These are phyloP conservation scores for Zanthoxylum bungeanum DNA, from an alignment of 345 rosid genomes.

Conservation along the genomic window DNA sequence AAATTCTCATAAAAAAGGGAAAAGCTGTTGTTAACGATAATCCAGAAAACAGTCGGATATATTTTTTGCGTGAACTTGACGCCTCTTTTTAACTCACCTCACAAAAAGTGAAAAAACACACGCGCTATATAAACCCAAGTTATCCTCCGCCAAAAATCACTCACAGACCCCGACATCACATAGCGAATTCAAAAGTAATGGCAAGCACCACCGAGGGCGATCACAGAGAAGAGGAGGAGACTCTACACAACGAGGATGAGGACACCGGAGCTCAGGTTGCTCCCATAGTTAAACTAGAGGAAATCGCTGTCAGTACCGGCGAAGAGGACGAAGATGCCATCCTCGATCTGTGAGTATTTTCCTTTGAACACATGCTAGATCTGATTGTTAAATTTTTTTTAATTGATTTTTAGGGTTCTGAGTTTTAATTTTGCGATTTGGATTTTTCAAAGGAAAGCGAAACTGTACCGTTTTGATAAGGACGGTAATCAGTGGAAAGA, in stretches of 20 bases:
- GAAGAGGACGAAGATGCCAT: slow-evolving; percentile 82
- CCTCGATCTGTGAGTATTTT: slow-evolving; percentile 63
- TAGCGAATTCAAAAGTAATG: slow-evolving; percentile 26
- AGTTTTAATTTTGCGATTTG: slow-evolving; percentile 2
- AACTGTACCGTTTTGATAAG: slow-evolving; percentile 82
- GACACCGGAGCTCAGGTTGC: slow-evolving; percentile 95
- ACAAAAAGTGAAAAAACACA: neutral
- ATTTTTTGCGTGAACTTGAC: neutral
- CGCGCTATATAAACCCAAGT: slow-evolving; percentile 1
- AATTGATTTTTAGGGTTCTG: neutral
- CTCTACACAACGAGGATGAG: slow-evolving; percentile 75
- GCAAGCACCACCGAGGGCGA: slow-evolving; percentile 43
- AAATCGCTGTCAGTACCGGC: slow-evolving; percentile 80
- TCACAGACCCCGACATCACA: too few species aligned
- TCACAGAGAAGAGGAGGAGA: slow-evolving; percentile 64
- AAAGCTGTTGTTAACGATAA: too few species aligned
- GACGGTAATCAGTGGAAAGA: slow-evolving; percentile 91
- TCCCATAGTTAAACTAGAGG: slow-evolving; percentile 80
- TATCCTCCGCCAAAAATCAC: neutral
- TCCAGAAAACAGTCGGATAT: neutral
- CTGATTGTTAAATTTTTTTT: neutral
- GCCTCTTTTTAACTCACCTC: neutral
- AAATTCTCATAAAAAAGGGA: too few species aligned
- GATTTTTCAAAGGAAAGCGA: slow-evolving; percentile 63
- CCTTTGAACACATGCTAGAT: neutral